Evolutionary conservation across 306 rosid genomes (phyloP), one percentile per base, ranked within the genome.

Genomic region (Hylodesmum podocarpum): DNA sequence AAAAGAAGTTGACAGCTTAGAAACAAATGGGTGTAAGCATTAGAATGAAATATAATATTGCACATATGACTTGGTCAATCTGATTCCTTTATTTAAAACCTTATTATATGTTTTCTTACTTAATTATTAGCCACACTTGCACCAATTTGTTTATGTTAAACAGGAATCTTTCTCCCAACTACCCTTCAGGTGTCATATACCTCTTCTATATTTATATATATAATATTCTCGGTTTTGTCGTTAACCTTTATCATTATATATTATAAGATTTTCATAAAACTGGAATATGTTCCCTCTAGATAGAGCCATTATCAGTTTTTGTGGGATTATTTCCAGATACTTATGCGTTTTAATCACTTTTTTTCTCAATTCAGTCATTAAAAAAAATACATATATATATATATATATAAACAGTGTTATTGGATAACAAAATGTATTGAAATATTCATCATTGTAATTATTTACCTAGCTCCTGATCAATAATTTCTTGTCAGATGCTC

Each of bases 1-100:
- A 47, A 25, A 43, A 43, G 71, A 57, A 83, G 84, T 41, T 80
- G 88, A 81, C 84, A 79, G 78, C 86, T 73, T 81, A 76, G 58
- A 79, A 80, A 46, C 78, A 80, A 72, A 65, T 41, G 79, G 55
- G 70, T 79, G 79, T 40, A 28, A 69, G 36, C 67, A 71, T 66
- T 16, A 47, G 49, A 43, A 72, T 61, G 43, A 54, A 77, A 44
- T 82, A 73, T 83, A 53, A 75, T 55, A 76, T 78, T 63, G 72
- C 43, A 21, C 49, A 37, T 18, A 75, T 44, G 84, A 84, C 86
- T 54, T 0, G 10, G 67, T 77, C 84, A 78, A 77, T 72, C 63
- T 79, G 71, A 66, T 69, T 79, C 50, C 33, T 44, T 57, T 15
- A 59, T 36, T 43, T n/a, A 68, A 68, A 53, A 5, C 29, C 21